A percentile compares a stretch with the other conserved stretches of the same genome.
These are phyloP conservation scores for Aspergillus biplanus DNA, from an alignment of 495 filamentous ascomycete genomes.

Conservation along the genomic window DNA sequence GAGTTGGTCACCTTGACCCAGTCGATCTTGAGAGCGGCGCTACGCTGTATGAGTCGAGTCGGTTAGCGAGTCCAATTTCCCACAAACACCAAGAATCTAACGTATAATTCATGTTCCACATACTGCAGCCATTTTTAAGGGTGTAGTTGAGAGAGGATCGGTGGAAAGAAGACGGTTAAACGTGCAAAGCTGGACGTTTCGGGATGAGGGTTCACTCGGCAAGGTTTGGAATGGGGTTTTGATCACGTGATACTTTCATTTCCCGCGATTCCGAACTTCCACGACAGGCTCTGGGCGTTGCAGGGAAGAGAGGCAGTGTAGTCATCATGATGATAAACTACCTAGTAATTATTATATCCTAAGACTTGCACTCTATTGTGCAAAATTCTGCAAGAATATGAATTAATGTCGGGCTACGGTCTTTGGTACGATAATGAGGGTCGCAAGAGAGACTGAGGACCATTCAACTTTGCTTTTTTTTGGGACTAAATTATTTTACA, in stretches of 20 bases:
- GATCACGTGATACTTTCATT: slow-evolving; percentile 44
- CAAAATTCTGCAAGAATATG: neutral
- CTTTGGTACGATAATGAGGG: neutral
- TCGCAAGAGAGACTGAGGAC: slow-evolving; percentile 22
- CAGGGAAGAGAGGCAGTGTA: slow-evolving; percentile 12
- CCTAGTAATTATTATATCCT: neutral
- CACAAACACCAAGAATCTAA: neutral
- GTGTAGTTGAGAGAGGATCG: slow-evolving; percentile 48
- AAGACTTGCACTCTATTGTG: neutral
- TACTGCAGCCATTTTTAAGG: slow-evolving; percentile 85
- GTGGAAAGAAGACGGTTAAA: slow-evolving; percentile 45
- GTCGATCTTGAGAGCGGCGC: slow-evolving; percentile 98
- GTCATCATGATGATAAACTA: neutral
- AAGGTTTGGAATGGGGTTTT: slow-evolving; percentile 47
- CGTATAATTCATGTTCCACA: slow-evolving; percentile 40
- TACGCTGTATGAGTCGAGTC: slow-evolving; percentile 65
- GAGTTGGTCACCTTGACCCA: slow-evolving; percentile 89
- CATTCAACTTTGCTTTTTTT: slow-evolving; percentile 45
- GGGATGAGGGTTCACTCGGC: slow-evolving; percentile 49
- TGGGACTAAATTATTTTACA: slow-evolving; percentile 47
- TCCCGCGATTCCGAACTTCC: slow-evolving; percentile 40
- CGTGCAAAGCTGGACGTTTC: slow-evolving; percentile 46
- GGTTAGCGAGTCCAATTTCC: slow-evolving; percentile 34
- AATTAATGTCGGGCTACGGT: neutral
- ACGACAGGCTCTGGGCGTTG: slow-evolving; percentile 11